Conservation (phyloP, 1,284 basidiomycete genomes). For the Pisolithus thermaeus region DNA sequence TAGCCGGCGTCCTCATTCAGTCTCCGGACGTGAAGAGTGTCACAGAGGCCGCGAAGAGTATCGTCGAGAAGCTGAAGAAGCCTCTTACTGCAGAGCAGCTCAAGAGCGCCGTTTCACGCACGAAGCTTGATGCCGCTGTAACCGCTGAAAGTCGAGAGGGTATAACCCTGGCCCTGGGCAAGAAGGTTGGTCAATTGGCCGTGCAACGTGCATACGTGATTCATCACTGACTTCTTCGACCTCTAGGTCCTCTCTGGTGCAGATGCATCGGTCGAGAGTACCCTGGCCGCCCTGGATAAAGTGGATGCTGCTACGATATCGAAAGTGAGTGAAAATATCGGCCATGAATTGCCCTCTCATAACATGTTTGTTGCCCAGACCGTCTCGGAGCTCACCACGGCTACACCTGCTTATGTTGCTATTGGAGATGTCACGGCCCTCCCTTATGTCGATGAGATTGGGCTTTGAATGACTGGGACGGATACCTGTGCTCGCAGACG, state of each 20-base stretch:
- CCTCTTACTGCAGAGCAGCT: slow-evolving; percentile 66
- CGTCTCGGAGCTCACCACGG: slow-evolving; percentile 50
- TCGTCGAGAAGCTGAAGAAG: slow-evolving; percentile 64
- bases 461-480: slow-evolving; percentile 45
- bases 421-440: slow-evolving; percentile 74
- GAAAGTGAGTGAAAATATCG: slow-evolving; percentile 43
- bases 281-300: slow-evolving; percentile 56
- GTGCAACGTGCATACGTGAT: slow-evolving; percentile 5
- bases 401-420: slow-evolving; percentile 82
- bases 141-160: slow-evolving; percentile 68
- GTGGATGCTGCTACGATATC: slow-evolving; percentile 55
- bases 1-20: slow-evolving; percentile 78
- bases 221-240: background rate
- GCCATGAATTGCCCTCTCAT: background rate
- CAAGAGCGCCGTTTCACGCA: slow-evolving; percentile 78
- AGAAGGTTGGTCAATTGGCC: slow-evolving; percentile 43
- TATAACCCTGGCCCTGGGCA: slow-evolving; percentile 54
- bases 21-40: slow-evolving; percentile 54
- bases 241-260: slow-evolving; percentile 54
- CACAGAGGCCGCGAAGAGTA: slow-evolving; percentile 59
- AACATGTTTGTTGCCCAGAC: slow-evolving; percentile 32
- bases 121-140: slow-evolving; percentile 77
- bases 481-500: background rate
- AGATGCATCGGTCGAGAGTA: slow-evolving; percentile 46
- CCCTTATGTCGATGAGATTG: slow-evolving; percentile 83